Evolutionary conservation across 371 early-diverging fungal genomes (phyloP), one percentile per base, ranked within the genome.

Genomic region (Lichtheimia corymbifera): DNA sequence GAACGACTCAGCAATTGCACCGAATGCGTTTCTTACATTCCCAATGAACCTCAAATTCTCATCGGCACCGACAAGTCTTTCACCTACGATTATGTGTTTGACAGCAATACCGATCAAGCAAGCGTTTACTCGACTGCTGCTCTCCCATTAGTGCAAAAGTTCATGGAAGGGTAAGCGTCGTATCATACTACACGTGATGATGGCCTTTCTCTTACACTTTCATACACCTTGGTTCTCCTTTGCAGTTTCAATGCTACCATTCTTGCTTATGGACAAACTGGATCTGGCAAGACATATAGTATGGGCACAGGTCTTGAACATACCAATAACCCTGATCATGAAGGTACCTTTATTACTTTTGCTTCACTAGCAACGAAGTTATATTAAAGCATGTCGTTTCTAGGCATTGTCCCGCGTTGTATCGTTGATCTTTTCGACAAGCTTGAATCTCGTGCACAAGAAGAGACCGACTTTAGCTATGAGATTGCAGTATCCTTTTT

Each of bases 201-300:
- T 93, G 22, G 22, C 54, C 86, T 99, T 40, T 98, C 99, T 52
- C 99, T 99, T 77, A 99, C n/a, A n/a, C n/a, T n/a, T n/a, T n/a
- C n/a, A n/a, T n/a, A n/a, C n/a, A n/a, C 90, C 70, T 28, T 47
- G 40, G n/a, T 40, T 93, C 54, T 54, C 41, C 35, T 64, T 42
- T 27, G 20, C 53, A 68, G 68, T 44, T 68, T 68, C 49, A 68
- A 68, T 61, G 68, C 68, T 17, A 68, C 68, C 20, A 68, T 68
- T 55, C 58, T 68, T 20, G 68, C 68, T 51, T 68, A 68, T 58
- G 68, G 80, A 28, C 80, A 80, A 76, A 80, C 80, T 14, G 78
- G 77, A 9, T 75, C 81, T 9, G 88, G 92, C 60, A 90, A 88
- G 51, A 83, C 72, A 0, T 80, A 75, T 54, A 71, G 76, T 59